Conservation (phyloP, 768 basidiomycete genomes). For the Trametes maxima region DNA sequence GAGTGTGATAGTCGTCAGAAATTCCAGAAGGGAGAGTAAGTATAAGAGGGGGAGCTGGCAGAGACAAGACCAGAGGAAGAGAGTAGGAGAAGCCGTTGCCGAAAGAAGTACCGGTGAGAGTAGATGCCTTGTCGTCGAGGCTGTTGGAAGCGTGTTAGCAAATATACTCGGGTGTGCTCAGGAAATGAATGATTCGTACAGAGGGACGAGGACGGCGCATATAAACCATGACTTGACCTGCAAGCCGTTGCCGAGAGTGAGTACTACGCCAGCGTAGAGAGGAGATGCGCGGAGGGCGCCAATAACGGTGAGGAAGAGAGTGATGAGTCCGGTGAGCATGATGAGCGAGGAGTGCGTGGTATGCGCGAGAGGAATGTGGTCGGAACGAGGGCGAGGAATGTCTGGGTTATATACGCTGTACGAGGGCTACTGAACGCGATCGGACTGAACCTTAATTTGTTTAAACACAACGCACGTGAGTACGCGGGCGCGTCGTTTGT, state of each 20-base stretch:
- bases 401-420: neutral
- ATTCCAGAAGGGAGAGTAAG: neutral
- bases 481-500: neutral
- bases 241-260: neutral
- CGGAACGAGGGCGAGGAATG: neutral
- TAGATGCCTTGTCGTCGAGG: neutral
- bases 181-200: neutral
- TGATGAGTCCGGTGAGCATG: neutral
- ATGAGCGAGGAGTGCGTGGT: neutral
- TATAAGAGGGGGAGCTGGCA: neutral
- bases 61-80: neutral
- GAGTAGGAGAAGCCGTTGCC: neutral
- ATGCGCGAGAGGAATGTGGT: neutral
- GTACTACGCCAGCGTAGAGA: neutral
- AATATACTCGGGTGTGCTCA: too few relatives aligned
- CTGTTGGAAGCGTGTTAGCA: neutral
- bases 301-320: constrained; percentile 1
- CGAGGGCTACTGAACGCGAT: neutral
- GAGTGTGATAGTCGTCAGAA: neutral
- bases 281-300: neutral
- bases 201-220: neutral
- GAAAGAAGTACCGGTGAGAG: neutral
- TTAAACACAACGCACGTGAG: constrained; percentile 5
- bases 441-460: constrained; percentile 13
- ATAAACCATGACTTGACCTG: neutral